Evolutionary conservation across 805 yeast genomes (phyloP).

Genomic region (Candida chauliodis): DNA sequence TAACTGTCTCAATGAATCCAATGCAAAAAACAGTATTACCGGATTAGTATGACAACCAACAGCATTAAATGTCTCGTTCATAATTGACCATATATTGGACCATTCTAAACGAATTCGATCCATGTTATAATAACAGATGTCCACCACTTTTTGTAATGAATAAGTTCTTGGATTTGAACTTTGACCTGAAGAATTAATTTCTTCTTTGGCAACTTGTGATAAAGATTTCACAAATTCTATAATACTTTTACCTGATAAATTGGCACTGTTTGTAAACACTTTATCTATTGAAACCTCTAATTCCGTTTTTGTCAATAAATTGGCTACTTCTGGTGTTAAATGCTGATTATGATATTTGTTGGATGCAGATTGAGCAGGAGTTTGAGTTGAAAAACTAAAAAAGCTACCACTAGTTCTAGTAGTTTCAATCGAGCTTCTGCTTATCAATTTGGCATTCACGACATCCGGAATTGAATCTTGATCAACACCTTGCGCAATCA

Average conservation of each 20-base stretch:
- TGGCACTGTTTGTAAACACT: conserved; percentile 78
- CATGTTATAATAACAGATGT: conserved; percentile 97
- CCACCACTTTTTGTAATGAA: conserved; percentile 92
- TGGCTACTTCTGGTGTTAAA: conserved; percentile 54
- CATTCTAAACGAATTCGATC: conserved; percentile 93
- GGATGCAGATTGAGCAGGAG: conserved; percentile 65
- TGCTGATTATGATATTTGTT: conserved; percentile 71
- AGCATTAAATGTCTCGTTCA: conserved; percentile 83
- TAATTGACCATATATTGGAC: conserved; percentile 91
- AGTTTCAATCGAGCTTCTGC: conserved; percentile 52
- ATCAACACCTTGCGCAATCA: conserved; percentile 83
- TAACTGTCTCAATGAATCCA: conserved; percentile 90
- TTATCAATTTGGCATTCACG: conserved; percentile 66
- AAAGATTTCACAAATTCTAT: conserved; percentile 83
- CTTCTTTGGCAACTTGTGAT: conserved; percentile 83
- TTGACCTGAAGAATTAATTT: conserved; percentile 82
- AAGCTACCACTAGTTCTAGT: conserved; percentile 37
- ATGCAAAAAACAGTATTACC: conserved; percentile 80
- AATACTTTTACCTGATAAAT: conserved; percentile 78
- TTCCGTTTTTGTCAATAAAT: conserved; percentile 59
- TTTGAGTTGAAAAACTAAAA: conserved; percentile 53
- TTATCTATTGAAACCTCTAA: conserved; percentile 79
- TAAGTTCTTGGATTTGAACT: conserved; percentile 84
- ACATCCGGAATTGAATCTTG: conserved; percentile 85
- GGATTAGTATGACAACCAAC: conserved; percentile 79